These are phyloP conservation scores for Xerophyta viscosa DNA, from an alignment of 106 monocot genomes.

Conservation along the genomic window DNA sequence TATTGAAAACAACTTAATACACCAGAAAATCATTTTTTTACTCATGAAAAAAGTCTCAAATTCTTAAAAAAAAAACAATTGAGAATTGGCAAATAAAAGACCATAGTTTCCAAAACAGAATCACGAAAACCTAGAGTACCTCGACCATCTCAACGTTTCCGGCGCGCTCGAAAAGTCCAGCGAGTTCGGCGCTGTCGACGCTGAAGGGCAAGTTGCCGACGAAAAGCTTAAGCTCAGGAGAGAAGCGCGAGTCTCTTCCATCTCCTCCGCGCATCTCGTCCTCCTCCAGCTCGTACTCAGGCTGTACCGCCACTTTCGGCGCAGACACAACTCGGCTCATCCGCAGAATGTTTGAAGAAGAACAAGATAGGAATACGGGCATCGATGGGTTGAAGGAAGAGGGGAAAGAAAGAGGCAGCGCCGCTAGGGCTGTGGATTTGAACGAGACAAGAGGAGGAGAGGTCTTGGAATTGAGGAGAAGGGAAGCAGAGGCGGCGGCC, in stretches of 20 bases:
- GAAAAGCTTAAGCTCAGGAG: conserved; percentile 63
- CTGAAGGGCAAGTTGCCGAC: conserved; percentile 85
- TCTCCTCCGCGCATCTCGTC: conserved; percentile 14
- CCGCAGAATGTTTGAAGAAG: conserved; percentile 38
- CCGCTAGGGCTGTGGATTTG: too few relatives aligned
- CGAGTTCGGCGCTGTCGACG: conserved; percentile 83
- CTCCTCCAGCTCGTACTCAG: conserved; percentile 26
- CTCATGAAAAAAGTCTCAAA: too few relatives aligned
- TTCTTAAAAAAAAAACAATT: too few relatives aligned
- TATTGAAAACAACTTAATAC: too few relatives aligned
- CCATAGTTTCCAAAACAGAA: too few relatives aligned
- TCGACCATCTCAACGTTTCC: conserved; percentile 89
- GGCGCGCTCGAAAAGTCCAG: conserved; percentile 52
- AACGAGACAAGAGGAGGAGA: conserved; percentile 4
- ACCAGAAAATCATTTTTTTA: too few relatives aligned
- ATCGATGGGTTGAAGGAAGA: not conserved
- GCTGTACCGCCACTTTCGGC: conserved; percentile 33
- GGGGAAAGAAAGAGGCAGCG: not conserved
- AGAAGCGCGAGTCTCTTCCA: conserved; percentile 23
- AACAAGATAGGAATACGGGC: conserved; percentile 25
- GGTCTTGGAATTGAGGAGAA: conserved; percentile 1
- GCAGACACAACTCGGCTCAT: conserved; percentile 28
- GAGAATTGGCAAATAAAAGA: too few relatives aligned
- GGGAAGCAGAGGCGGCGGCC: not conserved
- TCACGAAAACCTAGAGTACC: too few relatives aligned